phyloP scores from a whole-genome alignment of 805 yeast genomes.

The Lachancea kluyveri region DNA sequence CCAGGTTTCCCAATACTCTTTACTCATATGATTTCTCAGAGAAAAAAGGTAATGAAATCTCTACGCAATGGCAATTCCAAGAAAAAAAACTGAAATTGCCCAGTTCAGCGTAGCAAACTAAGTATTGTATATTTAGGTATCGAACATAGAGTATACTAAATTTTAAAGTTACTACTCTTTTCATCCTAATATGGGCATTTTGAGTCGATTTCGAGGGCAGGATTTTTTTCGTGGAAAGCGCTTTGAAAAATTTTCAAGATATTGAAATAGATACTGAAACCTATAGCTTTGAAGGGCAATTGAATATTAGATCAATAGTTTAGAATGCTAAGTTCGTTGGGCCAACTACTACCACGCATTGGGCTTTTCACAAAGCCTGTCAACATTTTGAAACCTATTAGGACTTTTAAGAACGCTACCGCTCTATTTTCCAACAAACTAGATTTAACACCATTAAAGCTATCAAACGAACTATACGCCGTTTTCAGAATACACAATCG shows the following conservation, averaged over 20 bases:
- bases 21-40: conserved; percentile 83
- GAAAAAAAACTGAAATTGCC: neutral
- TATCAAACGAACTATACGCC: conserved; percentile 71
- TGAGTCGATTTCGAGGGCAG: neutral
- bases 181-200: neutral
- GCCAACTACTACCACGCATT: no score
- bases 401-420: neutral
- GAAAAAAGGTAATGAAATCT: conserved; percentile 64
- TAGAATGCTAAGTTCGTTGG: no score
- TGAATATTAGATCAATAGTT: no score
- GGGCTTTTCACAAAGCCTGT: neutral
- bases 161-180: neutral
- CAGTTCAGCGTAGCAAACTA: neutral
- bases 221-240: neutral
- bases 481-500: conserved; percentile 73
- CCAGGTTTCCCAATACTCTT: conserved; percentile 86
- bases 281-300: no score
- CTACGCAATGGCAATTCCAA: conserved; percentile 12
- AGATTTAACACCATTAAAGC: conserved; percentile 58
- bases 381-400: neutral
- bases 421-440: conserved; percentile 4
- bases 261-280: no score
- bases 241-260: no score
- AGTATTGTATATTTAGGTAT: no score
- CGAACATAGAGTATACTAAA: no score